phyloP scores from a whole-genome alignment of 345 rosid species.

The Citrus hindsii region DNA sequence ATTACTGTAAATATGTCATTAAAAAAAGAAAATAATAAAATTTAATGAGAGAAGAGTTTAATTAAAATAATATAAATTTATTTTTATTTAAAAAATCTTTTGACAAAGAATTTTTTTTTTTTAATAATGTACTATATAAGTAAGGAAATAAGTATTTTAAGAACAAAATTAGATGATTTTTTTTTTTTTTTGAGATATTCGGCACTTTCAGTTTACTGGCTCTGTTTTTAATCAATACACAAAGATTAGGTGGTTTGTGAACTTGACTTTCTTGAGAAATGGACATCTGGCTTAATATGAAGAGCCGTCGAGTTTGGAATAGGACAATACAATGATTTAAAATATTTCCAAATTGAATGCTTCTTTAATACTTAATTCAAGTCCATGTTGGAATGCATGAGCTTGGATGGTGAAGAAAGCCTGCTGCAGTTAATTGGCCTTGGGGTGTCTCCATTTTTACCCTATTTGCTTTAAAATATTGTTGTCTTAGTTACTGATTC shows the following conservation, averaged over 20 bases:
- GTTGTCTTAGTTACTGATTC: not conserved
- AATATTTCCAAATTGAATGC: not conserved
- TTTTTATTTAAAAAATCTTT: too few species aligned
- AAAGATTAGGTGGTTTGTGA: not conserved
- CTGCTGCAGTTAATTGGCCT: not conserved
- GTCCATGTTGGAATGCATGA: conserved; percentile 22
- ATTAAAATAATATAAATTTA: too few species aligned
- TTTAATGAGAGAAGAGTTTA: too few species aligned
- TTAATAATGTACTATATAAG: too few species aligned
- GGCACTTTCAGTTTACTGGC: not conserved
- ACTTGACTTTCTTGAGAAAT: conserved; percentile 13
- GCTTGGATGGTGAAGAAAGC: conserved; percentile 2
- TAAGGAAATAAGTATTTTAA: too few species aligned
- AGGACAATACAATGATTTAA: not conserved
- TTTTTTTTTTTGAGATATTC: too few species aligned
- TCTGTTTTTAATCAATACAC: not conserved
- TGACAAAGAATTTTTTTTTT: too few species aligned
- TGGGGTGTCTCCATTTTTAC: conserved; percentile 5
- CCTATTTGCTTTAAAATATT: not conserved
- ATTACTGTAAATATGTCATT: too few species aligned
- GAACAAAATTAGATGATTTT: too few species aligned
- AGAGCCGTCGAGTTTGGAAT: not conserved
- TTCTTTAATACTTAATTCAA: not conserved
- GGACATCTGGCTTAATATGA: not conserved
- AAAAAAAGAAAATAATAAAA: too few species aligned